Evolutionary conservation across 2,329 filamentous ascomycete species (phyloP), one percentile per base, ranked within the genome.

Genomic region (Fusarium coffeatum): DNA sequence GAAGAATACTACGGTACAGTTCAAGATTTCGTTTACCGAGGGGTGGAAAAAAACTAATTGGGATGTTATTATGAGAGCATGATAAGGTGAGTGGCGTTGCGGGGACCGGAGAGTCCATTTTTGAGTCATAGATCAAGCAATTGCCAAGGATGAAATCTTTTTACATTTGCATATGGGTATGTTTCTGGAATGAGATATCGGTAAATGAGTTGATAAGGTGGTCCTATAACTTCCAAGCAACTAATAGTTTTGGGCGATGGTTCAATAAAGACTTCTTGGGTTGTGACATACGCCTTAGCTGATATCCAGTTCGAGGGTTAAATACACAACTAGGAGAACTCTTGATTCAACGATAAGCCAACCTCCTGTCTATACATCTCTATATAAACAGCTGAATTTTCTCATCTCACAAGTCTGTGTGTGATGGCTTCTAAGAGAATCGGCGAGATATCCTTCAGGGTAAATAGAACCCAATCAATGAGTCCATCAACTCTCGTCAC

Each of bases 21-120:
- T n/a, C 34, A 37, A 37, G 18, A 37, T 18, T 37, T 37, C 34
- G 10, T 37, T 37, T 37, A 37, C 34, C 34, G 34, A 28, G 16
- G 22, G 22, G 18, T 32, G 11, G 11, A 49, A 23, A 22, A 49
- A 23, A 23, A n/a, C 45, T 10, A 27, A 27, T 23, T 15, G 27
- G 43, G 25, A 16, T 41, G n/a, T 37, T 41, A 22, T 47, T 30
- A 18, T 51, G 37, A 28, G 30, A 32, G 37, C 32, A 16, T 49
- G 28, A 20, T 20, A 42, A 22, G 13, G 37, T 23, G 11, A 41
- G 59, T 71, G 64, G 68, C 64, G 53, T 43, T 71, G 68, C 59
- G 68, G 51, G 48, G 53, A 49, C 11, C 34, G 34, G 34, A 37
- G 34, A 37, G 34, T 37, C 34, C 34, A 37, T 37, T 40, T 8